Evolutionary conservation across 352 stramenopile species (phyloP).

Genomic region (Globisporangium echinulatum): DNA sequence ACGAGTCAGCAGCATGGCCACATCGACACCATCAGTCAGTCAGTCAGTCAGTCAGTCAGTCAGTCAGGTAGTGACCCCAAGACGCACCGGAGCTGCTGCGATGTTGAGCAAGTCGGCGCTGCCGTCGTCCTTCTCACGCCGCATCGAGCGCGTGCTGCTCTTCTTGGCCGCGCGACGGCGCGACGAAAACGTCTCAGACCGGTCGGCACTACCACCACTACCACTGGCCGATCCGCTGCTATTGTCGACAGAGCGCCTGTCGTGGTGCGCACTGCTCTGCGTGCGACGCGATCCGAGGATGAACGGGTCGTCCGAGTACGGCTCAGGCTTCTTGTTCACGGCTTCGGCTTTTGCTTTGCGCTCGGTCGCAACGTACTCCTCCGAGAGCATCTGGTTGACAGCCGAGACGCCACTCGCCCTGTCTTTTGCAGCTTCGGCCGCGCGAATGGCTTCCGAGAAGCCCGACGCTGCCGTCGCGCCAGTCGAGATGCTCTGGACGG

Average conservation of each 20-base stretch:
- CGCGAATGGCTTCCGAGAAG: constrained; percentile 58
- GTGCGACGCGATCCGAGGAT: constrained; percentile 53
- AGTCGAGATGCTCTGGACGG: constrained; percentile 54
- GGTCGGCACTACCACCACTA: constrained; percentile 20
- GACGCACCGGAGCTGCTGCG: constrained; percentile 24
- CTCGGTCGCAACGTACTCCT: constrained; percentile 72
- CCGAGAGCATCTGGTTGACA: constrained; percentile 71
- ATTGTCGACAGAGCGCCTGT: constrained; percentile 12
- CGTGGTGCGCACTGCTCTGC: constrained; percentile 29
- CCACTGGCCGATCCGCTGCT: constrained; percentile 17
- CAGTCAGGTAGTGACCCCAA: too few relatives aligned
- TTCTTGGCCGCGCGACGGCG: constrained; percentile 69
- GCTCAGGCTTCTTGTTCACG: constrained; percentile 33
- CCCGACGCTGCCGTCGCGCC: constrained; percentile 52
- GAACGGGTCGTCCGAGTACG: constrained; percentile 78
- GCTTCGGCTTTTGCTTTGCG: constrained; percentile 21
- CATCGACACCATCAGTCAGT: neutral
- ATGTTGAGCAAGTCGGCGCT: constrained; percentile 62
- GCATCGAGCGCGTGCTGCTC: constrained; percentile 32
- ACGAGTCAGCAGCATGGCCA: too few relatives aligned
- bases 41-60: neutral
- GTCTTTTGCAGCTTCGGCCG: constrained; percentile 63
- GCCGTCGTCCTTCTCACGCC: constrained; percentile 50
- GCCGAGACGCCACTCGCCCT: constrained; percentile 52
- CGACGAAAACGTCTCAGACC: constrained; percentile 62